Evolutionary conservation across 257 asterid genomes (phyloP).

Genomic region (Lithospermum erythrorhizon): DNA sequence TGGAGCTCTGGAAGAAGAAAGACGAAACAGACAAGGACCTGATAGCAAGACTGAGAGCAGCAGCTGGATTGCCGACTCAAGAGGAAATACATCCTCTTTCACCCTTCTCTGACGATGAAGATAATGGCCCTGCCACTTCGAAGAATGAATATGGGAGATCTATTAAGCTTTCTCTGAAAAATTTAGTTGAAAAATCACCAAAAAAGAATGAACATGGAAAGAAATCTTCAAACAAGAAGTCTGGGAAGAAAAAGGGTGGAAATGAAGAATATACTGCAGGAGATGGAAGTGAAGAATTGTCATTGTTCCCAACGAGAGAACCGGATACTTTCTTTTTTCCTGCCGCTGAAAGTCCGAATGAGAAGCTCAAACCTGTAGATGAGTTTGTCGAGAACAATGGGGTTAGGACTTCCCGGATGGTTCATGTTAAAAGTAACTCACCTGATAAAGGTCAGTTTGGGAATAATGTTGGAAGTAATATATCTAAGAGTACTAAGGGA

Average conservation of each 20-base stretch:
- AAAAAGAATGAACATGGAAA: slow-evolving; percentile 51
- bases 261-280: slow-evolving; percentile 26
- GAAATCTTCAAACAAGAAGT: slow-evolving; percentile 59
- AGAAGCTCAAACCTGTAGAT: slow-evolving; percentile 41
- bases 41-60: slow-evolving; percentile 74
- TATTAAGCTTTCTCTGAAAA: slow-evolving; percentile 73
- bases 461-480: slow-evolving; percentile 39
- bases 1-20: slow-evolving; percentile 95
- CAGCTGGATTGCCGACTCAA: slow-evolving; percentile 91
- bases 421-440: slow-evolving; percentile 53
- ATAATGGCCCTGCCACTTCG: slow-evolving; percentile 32
- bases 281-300: slow-evolving; percentile 31
- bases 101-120: slow-evolving; percentile 96
- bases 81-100: slow-evolving; percentile 71
- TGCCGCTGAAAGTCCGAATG: slow-evolving; percentile 42
- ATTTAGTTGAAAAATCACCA: slow-evolving; percentile 61
- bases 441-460: slow-evolving; percentile 25
- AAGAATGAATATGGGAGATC: slow-evolving; percentile 63
- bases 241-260: slow-evolving; percentile 30
- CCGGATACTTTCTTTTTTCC: slow-evolving; percentile 37
- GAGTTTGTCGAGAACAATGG: slow-evolving; percentile 39
- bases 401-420: slow-evolving; percentile 46
- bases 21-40: slow-evolving; percentile 77
- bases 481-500: slow-evolving; percentile 44
- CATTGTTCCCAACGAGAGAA: slow-evolving; percentile 28